phyloP scores from a whole-genome alignment of 225 moss, liverwort and hornwort species.

The Marchantia polymorpha region DNA sequence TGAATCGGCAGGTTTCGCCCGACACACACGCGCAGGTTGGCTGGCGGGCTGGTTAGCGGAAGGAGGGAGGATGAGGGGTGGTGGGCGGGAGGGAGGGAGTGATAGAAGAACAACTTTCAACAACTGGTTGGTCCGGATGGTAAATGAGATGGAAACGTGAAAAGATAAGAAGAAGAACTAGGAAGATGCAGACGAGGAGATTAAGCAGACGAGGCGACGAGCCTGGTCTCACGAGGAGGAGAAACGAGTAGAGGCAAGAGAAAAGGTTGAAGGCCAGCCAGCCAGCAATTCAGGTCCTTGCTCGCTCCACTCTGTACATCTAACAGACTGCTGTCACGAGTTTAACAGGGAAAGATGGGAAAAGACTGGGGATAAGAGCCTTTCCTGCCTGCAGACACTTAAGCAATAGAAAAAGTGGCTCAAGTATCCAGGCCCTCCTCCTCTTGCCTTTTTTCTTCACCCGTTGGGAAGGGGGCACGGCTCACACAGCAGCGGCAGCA shows the following conservation, averaged over 20 bases:
- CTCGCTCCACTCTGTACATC: conserved; percentile 1
- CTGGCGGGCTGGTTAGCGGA: conserved; percentile 7
- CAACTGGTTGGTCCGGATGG: conserved; percentile 17
- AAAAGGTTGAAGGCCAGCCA: not conserved
- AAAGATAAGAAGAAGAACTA: not conserved
- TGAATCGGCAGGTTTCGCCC: conserved; percentile 22
- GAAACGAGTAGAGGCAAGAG: not conserved
- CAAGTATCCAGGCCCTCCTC: conserved; percentile 16
- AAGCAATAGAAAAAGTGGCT: conserved; percentile 23
- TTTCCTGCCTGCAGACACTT: not conserved
- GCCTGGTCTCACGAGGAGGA: not conserved
- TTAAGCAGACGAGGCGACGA: not conserved
- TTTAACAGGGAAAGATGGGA: conserved; percentile 7
- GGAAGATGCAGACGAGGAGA: not conserved
- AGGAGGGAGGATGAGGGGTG: not conserved
- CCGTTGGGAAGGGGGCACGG: not conserved
- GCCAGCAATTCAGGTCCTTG: conserved; percentile 8
- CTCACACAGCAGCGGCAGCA: conserved; percentile 5
- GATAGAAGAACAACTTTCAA: conserved; percentile 3
- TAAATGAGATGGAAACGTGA: not conserved
- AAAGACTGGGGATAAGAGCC: conserved; percentile 6
- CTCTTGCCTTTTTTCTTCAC: not conserved
- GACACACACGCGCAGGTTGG: conserved; percentile 21
- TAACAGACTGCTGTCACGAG: conserved; percentile 18
- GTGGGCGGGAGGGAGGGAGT: not conserved